Evolutionary conservation across 1,284 basidiomycete genomes (phyloP).

Genomic region (Neolentinus lepideus): DNA sequence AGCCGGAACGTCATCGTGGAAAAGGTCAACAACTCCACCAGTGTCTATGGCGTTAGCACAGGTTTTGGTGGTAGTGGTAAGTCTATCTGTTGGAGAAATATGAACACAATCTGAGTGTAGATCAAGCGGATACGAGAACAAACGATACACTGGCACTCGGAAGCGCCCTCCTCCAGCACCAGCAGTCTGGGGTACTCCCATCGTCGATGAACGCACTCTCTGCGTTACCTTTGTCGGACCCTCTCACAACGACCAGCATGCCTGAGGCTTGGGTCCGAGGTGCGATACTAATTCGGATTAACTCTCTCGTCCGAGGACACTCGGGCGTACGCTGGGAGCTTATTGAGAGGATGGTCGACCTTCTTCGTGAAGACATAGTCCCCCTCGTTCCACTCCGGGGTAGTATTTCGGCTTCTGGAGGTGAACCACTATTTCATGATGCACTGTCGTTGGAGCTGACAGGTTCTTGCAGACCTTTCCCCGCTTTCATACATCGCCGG

Average conservation of each 20-base stretch:
- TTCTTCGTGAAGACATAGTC: constrained; percentile 69
- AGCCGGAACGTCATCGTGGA: constrained; percentile 55
- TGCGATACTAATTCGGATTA: constrained; percentile 81
- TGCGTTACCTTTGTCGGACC: constrained; percentile 57
- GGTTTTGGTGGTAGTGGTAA: constrained; percentile 75
- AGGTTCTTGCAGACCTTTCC: constrained; percentile 47
- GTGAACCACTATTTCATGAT: constrained; percentile 24
- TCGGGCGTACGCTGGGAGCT: constrained; percentile 81
- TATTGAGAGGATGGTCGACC: constrained; percentile 70
- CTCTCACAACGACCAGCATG: constrained; percentile 67
- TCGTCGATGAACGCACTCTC: constrained; percentile 35
- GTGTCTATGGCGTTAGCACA: constrained; percentile 78
- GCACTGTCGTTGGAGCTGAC: constrained; percentile 7
- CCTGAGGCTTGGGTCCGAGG: constrained; percentile 90
- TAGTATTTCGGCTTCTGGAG: constrained; percentile 78
- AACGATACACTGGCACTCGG: constrained; percentile 63
- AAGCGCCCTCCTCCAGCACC: constrained; percentile 73
- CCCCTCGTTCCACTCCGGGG: constrained; percentile 82
- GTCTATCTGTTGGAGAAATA: constrained; percentile 19
- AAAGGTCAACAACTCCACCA: constrained; percentile 62
- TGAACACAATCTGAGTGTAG: constrained; percentile 12
- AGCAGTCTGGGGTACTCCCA: constrained; percentile 65
- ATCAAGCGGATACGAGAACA: constrained; percentile 61
- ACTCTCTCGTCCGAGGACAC: constrained; percentile 84
- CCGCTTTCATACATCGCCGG: constrained; percentile 85